Evolutionary conservation across 768 basidiomycete species (phyloP).

Genomic region (Russula griseocarnosa): DNA sequence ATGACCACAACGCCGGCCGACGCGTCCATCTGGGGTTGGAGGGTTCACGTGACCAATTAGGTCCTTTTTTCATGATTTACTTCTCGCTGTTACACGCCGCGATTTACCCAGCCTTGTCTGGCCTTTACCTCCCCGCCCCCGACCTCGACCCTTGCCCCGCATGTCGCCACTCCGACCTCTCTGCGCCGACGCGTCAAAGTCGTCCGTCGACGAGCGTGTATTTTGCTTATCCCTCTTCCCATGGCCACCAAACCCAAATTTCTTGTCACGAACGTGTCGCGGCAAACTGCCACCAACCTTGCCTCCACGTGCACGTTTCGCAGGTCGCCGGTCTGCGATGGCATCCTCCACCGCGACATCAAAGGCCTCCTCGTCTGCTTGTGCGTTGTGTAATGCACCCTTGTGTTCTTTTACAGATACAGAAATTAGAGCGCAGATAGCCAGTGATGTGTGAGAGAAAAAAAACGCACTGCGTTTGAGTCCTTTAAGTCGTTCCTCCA

Average conservation of each 20-base stretch:
- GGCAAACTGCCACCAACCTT: constrained; percentile 38
- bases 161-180: constrained; percentile 32
- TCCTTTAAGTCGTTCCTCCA: constrained; percentile 79
- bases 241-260: constrained; percentile 76
- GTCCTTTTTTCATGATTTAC: constrained; percentile 26
- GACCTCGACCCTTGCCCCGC: constrained; percentile 37
- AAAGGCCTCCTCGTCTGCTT: constrained; percentile 63
- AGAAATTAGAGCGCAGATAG: constrained; percentile 2
- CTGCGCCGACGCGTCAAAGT: constrained; percentile 47
- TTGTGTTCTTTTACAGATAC: constrained; percentile 61
- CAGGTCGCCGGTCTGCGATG: constrained; percentile 65
- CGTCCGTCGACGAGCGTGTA: constrained; percentile 73
- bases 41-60: neutral
- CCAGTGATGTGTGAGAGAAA: neutral
- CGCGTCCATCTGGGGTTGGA: no score
- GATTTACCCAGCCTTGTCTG: constrained; percentile 56
- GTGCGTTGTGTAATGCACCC: constrained; percentile 66
- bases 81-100: constrained; percentile 44
- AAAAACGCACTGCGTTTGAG: constrained; percentile 79
- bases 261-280: constrained; percentile 64
- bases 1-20: no score
- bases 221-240: constrained; percentile 75
- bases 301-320: constrained; percentile 47
- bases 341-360: constrained; percentile 91
- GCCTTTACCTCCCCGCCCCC: constrained; percentile 31